phyloP scores from a whole-genome alignment of 1,139 yeast genomes.

The Fermentozyma sake region DNA sequence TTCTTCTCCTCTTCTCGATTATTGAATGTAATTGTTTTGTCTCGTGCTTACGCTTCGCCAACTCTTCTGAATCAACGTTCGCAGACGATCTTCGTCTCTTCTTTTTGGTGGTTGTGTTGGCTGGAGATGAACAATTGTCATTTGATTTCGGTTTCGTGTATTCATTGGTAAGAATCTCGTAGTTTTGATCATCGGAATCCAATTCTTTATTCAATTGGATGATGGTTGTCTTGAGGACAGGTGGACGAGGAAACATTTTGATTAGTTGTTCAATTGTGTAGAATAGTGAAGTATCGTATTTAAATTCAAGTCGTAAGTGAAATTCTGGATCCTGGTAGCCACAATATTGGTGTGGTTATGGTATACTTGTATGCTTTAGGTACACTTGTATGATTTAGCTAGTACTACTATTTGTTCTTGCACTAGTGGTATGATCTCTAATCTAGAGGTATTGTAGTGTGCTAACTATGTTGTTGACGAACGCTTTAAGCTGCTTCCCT shows the following conservation, averaged over 20 bases:
- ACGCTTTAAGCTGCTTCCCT: too few relatives aligned
- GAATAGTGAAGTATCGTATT: too few relatives aligned
- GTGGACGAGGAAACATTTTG: slow-evolving; percentile 45
- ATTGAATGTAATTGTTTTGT: slow-evolving; percentile 67
- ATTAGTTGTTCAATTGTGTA: slow-evolving; percentile 1
- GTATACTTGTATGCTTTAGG: too few relatives aligned
- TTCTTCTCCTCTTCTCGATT: slow-evolving; percentile 74
- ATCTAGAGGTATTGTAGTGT: too few relatives aligned
- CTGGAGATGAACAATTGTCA: too few relatives aligned
- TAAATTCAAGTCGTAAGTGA: too few relatives aligned
- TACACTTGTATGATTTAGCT: too few relatives aligned
- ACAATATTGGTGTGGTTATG: too few relatives aligned
- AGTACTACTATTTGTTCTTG: too few relatives aligned
- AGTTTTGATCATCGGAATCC: slow-evolving; percentile 39
- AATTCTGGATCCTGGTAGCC: too few relatives aligned
- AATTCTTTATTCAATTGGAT: slow-evolving; percentile 52
- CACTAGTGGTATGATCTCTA: too few relatives aligned
- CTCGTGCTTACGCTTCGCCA: slow-evolving; percentile 53
- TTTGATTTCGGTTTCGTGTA: slow-evolving; percentile 14
- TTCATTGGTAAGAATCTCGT: slow-evolving; percentile 41
- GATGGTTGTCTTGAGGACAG: slow-evolving; percentile 58
- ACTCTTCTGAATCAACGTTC: slow-evolving; percentile 46
- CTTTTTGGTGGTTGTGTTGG: slow-evolving; percentile 20
- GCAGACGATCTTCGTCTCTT: slow-evolving; percentile 46
- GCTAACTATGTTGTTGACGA: too few relatives aligned